Conservation (phyloP, 2,329 filamentous ascomycete species). For the Cordyceps fumosorosea region DNA sequence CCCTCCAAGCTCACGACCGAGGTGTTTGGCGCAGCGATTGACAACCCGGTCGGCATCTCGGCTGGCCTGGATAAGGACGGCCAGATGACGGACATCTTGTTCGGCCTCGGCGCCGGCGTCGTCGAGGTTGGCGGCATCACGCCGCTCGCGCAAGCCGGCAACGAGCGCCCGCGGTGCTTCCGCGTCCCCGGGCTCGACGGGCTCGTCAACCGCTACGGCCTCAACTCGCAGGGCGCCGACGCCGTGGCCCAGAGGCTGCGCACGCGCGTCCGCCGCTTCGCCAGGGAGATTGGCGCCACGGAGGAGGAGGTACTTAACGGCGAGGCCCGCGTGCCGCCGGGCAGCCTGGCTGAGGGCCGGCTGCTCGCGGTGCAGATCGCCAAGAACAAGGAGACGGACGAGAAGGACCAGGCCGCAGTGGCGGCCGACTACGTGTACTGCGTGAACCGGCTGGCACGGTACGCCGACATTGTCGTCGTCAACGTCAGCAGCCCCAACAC, state of each 20-base stretch:
- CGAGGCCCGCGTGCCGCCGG: conserved; percentile 68
- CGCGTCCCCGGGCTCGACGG: conserved; percentile 76
- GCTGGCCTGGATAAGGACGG: conserved; percentile 93
- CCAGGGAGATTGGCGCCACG: conserved; percentile 61
- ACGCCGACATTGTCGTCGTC: conserved; percentile 93
- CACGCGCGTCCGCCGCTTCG: conserved; percentile 71
- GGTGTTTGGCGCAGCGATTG: conserved; percentile 70
- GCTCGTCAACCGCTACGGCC: conserved; percentile 90
- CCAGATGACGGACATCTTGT: conserved; percentile 76
- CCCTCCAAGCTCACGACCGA: conserved; percentile 29
- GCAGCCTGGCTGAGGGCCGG: conserved; percentile 69
- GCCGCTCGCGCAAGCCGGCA: conserved; percentile 79
- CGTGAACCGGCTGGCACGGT: conserved; percentile 72
- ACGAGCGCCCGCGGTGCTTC: conserved; percentile 83
- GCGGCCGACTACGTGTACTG: conserved; percentile 81
- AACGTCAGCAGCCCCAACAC: conserved; percentile 98
- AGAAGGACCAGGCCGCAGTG: conserved; percentile 76
- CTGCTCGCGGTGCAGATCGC: conserved; percentile 87
- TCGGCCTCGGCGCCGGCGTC: conserved; percentile 76
- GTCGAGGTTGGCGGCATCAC: conserved; percentile 93
- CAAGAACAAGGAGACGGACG: conserved; percentile 92
- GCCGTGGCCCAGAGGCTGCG: conserved; percentile 73
- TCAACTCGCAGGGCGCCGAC: conserved; percentile 88
- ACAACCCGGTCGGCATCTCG: conserved; percentile 90
- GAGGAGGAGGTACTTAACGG: conserved; percentile 73